A percentile compares a stretch with the other conserved stretches of the same genome.
phyloP scores from a whole-genome alignment of 1,284 basidiomycete genomes.

The Ustilago hordei region DNA sequence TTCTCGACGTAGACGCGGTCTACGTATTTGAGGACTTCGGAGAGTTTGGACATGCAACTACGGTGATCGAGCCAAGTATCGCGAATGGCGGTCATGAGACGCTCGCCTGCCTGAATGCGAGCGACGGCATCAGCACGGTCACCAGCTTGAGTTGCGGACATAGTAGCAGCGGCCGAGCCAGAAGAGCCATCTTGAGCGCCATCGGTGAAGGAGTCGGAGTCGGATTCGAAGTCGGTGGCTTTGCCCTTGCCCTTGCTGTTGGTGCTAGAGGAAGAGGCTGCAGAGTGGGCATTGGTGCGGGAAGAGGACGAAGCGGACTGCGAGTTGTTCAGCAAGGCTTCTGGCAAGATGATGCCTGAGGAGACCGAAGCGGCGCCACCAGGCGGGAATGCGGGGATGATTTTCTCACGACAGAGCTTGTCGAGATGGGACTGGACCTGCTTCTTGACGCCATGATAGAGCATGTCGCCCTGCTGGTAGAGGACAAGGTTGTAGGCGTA shows the following conservation, averaged over 20 bases:
- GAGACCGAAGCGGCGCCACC: slow-evolving; percentile 70
- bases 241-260: slow-evolving; percentile 54
- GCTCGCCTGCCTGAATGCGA: slow-evolving; percentile 78
- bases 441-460: slow-evolving; percentile 87
- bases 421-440: slow-evolving; percentile 87
- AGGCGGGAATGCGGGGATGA: slow-evolving; percentile 83
- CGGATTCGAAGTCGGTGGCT: slow-evolving; percentile 30
- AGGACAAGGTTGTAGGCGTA: slow-evolving; percentile 67
- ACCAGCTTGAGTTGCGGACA: slow-evolving; percentile 50
- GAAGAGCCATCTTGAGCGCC: slow-evolving; percentile 8
- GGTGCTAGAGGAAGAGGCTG: slow-evolving; percentile 1
- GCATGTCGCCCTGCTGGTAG: slow-evolving; percentile 81
- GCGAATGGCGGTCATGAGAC: slow-evolving; percentile 84
- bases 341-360: slow-evolving; percentile 67
- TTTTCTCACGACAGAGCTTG: slow-evolving; percentile 79
- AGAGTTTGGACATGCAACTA: slow-evolving; percentile 87
- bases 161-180: slow-evolving; percentile 32
- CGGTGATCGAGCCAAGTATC: slow-evolving; percentile 95
- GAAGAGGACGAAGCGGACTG: slow-evolving; percentile 27
- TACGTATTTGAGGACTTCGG: slow-evolving; percentile 95
- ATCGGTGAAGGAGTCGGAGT: slow-evolving; percentile 16
- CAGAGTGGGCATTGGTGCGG: slow-evolving; percentile 22
- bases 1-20: slow-evolving; percentile 67
- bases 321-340: slow-evolving; percentile 71
- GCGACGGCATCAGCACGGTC: slow-evolving; percentile 62